Base-by-base conservation (phyloP, 78 protist genomes). In the Dictyostelium citrinum region DNA sequence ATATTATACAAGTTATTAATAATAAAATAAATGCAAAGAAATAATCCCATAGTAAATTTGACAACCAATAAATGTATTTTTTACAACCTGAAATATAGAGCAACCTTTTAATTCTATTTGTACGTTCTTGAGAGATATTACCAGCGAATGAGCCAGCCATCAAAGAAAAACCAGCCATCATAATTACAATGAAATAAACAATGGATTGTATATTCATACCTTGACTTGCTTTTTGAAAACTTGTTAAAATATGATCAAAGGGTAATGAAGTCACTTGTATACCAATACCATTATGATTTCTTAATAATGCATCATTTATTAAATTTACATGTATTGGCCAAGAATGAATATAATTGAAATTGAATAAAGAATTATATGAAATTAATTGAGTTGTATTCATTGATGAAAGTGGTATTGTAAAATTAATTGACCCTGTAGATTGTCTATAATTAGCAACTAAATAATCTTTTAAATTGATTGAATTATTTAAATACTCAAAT, bases 121-220 rank as follows among this genome's bases (percentile, higher is more conserved):
- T 35, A 49, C 93, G 84, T 39, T 88, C 93, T 27, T 33, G 37
- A 31, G 80, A 31, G 4, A 78, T 72, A 78, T 68, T 88, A 29
- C 93, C 85, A 12, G 85, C 93, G 35, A 88, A 88, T 45, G 93
- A 61, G 24, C 82, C 93, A 1, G 86, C 93, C 93, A 88, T 88
- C n/a, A 88, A 67, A 22, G 86, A 39, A 51, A 61, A 88, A 1
- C 93, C 93, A 45, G 67, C 79, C 80, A 78, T 78, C 43, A 79
- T 64, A 11, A 88, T 41, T 1, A 88, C 22, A n/a, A 67, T 27
- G 71, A 78, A 88, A 76, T 78, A 88, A 51, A 88, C 77, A 10
- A 88, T 88, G 0, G 93, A 61, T 20, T 76, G 31, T 10, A 72
- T 76, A 2, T 88, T 58, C 33, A 88, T 35, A 20, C 51, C 41